Percentiles rank a stretch among this genome's conserved stretches.
phyloP scores from a whole-genome alignment of 2,329 filamentous ascomycete species.

The Blastomyces gilchristii region DNA sequence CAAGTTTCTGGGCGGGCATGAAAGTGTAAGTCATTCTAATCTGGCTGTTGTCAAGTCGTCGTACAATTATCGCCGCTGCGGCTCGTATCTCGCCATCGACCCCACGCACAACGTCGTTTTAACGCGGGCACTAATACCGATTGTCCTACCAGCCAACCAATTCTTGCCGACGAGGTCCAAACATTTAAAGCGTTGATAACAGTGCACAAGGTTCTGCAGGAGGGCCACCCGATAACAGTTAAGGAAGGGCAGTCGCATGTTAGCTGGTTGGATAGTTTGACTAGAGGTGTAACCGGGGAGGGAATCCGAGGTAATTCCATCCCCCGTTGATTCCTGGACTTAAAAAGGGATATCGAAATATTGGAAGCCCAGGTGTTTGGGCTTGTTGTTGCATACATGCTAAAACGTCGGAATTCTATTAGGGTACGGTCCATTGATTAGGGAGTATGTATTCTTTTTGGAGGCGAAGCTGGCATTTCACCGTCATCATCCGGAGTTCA shows the following conservation, averaged over 20 bases:
- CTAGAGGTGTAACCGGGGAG: conserved; percentile 66
- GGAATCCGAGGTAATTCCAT: conserved; percentile 59
- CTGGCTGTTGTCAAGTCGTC: background rate
- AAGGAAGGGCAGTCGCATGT: conserved; percentile 82
- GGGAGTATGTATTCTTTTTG: conserved; percentile 93
- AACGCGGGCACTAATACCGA: background rate
- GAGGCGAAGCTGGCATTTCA: conserved; percentile 95
- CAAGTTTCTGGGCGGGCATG: conserved; percentile 94
- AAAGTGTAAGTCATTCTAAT: conserved; percentile 65
- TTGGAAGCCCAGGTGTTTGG: background rate
- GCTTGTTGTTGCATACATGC: background rate
- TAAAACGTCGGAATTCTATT: conserved; percentile 10
- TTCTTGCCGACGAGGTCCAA: conserved; percentile 94
- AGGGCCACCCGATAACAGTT: conserved; percentile 80
- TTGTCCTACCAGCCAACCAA: conserved; percentile 64
- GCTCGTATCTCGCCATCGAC: background rate
- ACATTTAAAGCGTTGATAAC: conserved; percentile 98
- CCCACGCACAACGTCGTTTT: background rate
- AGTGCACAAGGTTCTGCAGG: conserved; percentile 93
- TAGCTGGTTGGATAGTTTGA: conserved; percentile 86
- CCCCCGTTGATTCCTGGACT: conserved; percentile 1
- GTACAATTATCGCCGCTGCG: background rate
- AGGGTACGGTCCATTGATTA: conserved; percentile 81
- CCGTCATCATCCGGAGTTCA: conserved; percentile 93
- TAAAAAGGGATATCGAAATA: conserved; percentile 11